These are phyloP conservation scores for Monascus ruber DNA, from an alignment of 2,329 filamentous ascomycete genomes.

Conservation along the genomic window DNA sequence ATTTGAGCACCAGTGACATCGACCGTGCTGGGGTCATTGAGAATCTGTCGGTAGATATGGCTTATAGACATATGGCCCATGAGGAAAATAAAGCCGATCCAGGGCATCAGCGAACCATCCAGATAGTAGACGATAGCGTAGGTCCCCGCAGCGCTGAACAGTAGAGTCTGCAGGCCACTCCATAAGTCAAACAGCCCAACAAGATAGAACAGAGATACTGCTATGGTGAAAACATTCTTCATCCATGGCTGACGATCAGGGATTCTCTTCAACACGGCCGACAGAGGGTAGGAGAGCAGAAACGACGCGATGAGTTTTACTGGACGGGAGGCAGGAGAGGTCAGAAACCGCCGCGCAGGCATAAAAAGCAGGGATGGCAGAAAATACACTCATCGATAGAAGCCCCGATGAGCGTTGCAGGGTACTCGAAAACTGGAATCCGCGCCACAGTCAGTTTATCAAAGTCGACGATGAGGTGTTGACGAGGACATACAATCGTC, in stretches of 20 bases:
- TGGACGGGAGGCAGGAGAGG: constrained; percentile 27
- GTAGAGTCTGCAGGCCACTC: constrained; percentile 66
- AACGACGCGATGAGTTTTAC: constrained; percentile 91
- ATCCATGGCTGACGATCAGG: constrained; percentile 71
- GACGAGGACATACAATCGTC: constrained; percentile 39
- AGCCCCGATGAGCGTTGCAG: constrained; percentile 46
- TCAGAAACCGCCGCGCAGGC: constrained; percentile 1
- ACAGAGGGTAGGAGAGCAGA: constrained; percentile 82
- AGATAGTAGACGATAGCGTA: constrained; percentile 78
- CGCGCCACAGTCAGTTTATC: constrained; percentile 4
- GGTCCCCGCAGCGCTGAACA: constrained; percentile 65
- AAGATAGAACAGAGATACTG: constrained; percentile 76
- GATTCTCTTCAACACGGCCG: constrained; percentile 76
- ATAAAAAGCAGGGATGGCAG: constrained; percentile 10
- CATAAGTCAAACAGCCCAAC: constrained; percentile 90
- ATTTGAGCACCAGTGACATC: constrained; percentile 95
- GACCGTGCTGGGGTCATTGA: constrained; percentile 53
- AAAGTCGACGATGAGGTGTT: neutral
- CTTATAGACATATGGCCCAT: constrained; percentile 93
- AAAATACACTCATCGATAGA: constrained; percentile 52
- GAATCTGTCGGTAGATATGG: constrained; percentile 71
- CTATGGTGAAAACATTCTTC: constrained; percentile 82
- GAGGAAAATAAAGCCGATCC: constrained; percentile 84
- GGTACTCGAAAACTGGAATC: constrained; percentile 48
- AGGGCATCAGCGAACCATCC: constrained; percentile 89